A percentile compares a stretch with the other conserved stretches of the same genome.
These are phyloP conservation scores for Tylopilus plumbeoviolaceoides DNA, from an alignment of 768 basidiomycete species.

Conservation along the genomic window DNA sequence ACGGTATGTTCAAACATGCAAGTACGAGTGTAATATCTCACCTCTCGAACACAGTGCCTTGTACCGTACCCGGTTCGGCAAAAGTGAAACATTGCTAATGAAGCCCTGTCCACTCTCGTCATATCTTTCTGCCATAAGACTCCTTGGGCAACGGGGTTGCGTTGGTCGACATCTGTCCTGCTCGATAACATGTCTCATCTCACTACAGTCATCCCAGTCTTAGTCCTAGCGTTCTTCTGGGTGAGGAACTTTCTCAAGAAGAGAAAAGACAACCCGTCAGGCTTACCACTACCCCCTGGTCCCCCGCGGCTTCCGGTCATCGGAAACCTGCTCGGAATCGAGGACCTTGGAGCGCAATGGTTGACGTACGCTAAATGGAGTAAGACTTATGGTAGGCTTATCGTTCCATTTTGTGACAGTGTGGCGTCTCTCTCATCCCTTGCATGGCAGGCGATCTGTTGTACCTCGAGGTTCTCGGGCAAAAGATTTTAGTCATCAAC, in stretches of 20 bases:
- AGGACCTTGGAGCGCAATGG: constrained; percentile 35
- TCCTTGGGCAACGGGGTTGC: neutral
- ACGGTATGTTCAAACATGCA: too few relatives aligned
- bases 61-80: neutral
- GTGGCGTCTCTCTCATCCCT: neutral
- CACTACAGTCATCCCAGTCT: neutral
- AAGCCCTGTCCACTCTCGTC: neutral
- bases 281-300: constrained; percentile 38
- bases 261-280: constrained; percentile 13
- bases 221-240: neutral
- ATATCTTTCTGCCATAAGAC: constrained; percentile 1
- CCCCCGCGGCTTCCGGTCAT: constrained; percentile 40
- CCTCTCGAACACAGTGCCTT: neutral
- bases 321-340: constrained; percentile 42
- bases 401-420: neutral
- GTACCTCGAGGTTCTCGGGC: constrained; percentile 26
- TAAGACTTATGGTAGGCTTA: constrained; percentile 35
- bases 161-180: neutral
- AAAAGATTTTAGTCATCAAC: constrained; percentile 22
- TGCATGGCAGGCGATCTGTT: constrained; percentile 19
- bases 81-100: constrained; percentile 9
- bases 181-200: constrained; percentile 5
- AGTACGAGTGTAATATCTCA: constrained; percentile 6
- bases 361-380: constrained; percentile 40
- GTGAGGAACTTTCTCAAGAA: constrained; percentile 2